phyloP scores from a whole-genome alignment of 1,284 basidiomycete species.

The Coniophora puteana region DNA sequence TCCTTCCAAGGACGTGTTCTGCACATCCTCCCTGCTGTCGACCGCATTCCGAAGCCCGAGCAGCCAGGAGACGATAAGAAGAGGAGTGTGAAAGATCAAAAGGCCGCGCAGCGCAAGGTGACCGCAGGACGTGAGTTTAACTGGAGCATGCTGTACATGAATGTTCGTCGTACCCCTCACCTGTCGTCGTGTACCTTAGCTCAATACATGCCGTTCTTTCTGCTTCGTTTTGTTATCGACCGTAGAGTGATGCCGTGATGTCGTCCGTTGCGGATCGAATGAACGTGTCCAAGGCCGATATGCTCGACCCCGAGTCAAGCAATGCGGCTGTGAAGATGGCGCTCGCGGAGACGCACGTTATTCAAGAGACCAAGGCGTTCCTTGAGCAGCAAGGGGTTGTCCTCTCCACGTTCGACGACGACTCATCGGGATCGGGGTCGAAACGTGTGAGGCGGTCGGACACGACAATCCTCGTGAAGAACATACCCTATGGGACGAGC shows the following conservation, averaged over 20 bases:
- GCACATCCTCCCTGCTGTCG: conserved; percentile 85
- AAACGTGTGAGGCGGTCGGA: conserved; percentile 62
- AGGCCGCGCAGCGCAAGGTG: conserved; percentile 68
- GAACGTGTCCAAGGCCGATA: conserved; percentile 81
- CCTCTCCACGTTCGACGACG: conserved; percentile 57
- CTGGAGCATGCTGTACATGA: conserved; percentile 98
- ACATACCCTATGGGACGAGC: conserved; percentile 92
- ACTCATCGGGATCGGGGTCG: too few relatives aligned
- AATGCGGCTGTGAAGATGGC: conserved; percentile 92
- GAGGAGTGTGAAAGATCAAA: conserved; percentile 65
- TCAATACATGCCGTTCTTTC: conserved; percentile 12
- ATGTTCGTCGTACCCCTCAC: conserved; percentile 58
- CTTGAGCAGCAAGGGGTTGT: conserved; percentile 74
- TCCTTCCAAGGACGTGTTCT: conserved; percentile 92
- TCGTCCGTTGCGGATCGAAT: conserved; percentile 81
- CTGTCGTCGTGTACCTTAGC: too few relatives aligned
- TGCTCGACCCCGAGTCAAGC: conserved; percentile 75
- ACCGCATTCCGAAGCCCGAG: conserved; percentile 48
- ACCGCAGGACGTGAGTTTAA: conserved; percentile 85
- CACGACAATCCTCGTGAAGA: conserved; percentile 91
- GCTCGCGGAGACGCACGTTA: conserved; percentile 93
- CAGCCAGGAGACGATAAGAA: conserved; percentile 45
- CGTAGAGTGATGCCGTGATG: conserved; percentile 84
- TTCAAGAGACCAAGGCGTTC: conserved; percentile 91
- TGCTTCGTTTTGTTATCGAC: conserved; percentile 15